phyloP scores from a whole-genome alignment of 192 early-diverging fungal species.

The Backusella mclennaniae region DNA sequence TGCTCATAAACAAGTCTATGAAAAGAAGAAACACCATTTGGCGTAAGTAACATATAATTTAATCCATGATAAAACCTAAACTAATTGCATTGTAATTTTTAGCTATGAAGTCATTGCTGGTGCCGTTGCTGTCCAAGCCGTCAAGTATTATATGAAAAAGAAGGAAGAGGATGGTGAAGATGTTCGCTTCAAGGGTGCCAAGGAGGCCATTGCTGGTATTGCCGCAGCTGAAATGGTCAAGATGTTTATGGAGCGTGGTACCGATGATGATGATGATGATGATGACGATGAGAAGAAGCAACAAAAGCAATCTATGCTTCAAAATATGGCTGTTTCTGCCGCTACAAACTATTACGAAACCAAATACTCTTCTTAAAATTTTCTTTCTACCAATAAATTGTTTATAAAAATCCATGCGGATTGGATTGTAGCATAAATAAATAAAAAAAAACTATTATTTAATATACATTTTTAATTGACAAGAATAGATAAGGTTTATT shows the following conservation, averaged over 20 bases:
- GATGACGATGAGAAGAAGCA: slow-evolving; percentile 27
- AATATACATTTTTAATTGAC: background rate
- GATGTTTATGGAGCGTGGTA: slow-evolving; percentile 27
- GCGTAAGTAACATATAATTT: background rate
- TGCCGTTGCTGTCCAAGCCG: slow-evolving; percentile 56
- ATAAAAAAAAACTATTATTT: background rate
- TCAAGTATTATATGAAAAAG: slow-evolving; percentile 39
- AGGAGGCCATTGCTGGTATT: slow-evolving; percentile 17
- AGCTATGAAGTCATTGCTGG: slow-evolving; percentile 46
- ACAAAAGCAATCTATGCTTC: slow-evolving; percentile 16
- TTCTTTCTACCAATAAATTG: background rate
- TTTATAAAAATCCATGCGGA: background rate
- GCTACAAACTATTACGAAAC: slow-evolving; percentile 29
- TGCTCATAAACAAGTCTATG: slow-evolving; percentile 21
- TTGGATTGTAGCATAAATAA: background rate
- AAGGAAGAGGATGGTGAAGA: slow-evolving; percentile 23
- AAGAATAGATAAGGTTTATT: too few species aligned
- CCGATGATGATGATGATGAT: slow-evolving; percentile 26
- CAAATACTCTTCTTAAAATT: slow-evolving; percentile 7
- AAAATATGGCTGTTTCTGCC: slow-evolving; percentile 29
- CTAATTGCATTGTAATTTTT: background rate
- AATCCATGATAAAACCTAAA: background rate
- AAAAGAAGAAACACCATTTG: slow-evolving; percentile 14
- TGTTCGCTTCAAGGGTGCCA: slow-evolving; percentile 13
- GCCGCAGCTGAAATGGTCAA: slow-evolving; percentile 30